Evolutionary conservation across 768 basidiomycete genomes (phyloP), one percentile per base, ranked within the genome.

Genomic region (Mycena polygramma): DNA sequence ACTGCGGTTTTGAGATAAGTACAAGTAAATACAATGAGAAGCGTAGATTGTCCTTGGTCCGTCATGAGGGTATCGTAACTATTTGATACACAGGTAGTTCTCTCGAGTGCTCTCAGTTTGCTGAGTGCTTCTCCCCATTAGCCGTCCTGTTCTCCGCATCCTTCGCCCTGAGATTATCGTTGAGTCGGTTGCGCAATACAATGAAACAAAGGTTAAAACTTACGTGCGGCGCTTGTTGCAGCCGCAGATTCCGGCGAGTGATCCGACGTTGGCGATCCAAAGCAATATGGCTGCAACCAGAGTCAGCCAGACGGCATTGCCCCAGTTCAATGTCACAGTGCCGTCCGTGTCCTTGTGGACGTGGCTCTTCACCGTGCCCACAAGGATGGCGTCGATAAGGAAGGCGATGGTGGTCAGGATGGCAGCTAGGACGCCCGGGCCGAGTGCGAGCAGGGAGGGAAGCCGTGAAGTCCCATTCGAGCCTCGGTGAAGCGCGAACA

Each of bases 281-380:
- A 88, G 78, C 17, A 82, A 80, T 63, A 89, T 74, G 19, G 84
- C 79, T 6, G 89, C 88, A 22, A 77, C 85, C 41, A 90, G 78
- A n/a, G 81, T 79, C 82, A 90, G 84, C 88, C 89, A 90, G 51
- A 86, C 85, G 46, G 83, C 86, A 76, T 86, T 88, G 35, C 88
- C 89, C 81, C 83, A 88, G 26, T 69, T 78, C n/a, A 88, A 78
- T 30, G 74, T 77, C 41, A 89, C 76, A 39, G 65, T 72, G 57
- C 81, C 84, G 71, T 84, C 79, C 24, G 85, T 80, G 58, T 83
- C 80, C 63, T 85, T 76, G 63, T 80, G 76, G 52, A 89, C 78
- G 62, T 80, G 81, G 68, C 81, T 76, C 70, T 82, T 83, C 46
- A 85, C 81, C 66, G 85, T 76, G 20, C 83, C 84, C 74, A 88